A percentile compares a stretch with the other conserved stretches of the same genome.
Evolutionary conservation across 495 filamentous ascomycete species (phyloP).

Genomic region (Penicillium pulvis): DNA sequence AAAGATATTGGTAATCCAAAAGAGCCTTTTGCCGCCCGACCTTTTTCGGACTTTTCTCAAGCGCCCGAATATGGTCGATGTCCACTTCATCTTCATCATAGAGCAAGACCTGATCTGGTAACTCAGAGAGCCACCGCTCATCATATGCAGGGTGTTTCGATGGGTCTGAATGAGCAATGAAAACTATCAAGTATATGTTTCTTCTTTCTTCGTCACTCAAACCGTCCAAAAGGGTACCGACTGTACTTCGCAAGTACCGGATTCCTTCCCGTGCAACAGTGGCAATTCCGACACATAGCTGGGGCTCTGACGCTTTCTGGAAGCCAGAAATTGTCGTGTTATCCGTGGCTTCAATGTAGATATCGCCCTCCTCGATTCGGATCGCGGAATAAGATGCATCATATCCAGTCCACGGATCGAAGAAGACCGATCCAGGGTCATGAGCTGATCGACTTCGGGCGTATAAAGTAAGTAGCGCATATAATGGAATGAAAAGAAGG

Average conservation of each 20-base stretch:
- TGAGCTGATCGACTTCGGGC: slow-evolving; percentile 1
- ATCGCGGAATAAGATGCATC: slow-evolving; percentile 17
- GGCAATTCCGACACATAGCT: slow-evolving; percentile 24
- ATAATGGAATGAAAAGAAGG: slow-evolving; percentile 8
- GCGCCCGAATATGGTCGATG: background rate
- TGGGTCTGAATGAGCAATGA: slow-evolving; percentile 52
- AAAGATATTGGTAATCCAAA: slow-evolving; percentile 17
- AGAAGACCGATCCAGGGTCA: slow-evolving; percentile 21
- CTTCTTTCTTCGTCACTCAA: slow-evolving; percentile 49
- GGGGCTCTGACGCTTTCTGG: slow-evolving; percentile 10
- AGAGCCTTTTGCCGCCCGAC: background rate
- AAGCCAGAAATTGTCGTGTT: background rate
- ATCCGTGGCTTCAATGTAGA: slow-evolving; percentile 10
- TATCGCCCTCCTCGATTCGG: slow-evolving; percentile 10
- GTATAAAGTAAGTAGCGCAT: slow-evolving; percentile 8
- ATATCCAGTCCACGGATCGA: slow-evolving; percentile 15
- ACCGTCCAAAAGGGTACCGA: slow-evolving; percentile 51
- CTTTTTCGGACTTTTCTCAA: background rate
- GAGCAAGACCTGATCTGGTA: slow-evolving; percentile 47
- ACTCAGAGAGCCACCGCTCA: slow-evolving; percentile 45
- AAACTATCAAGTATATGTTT: slow-evolving; percentile 45
- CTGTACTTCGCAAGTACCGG: slow-evolving; percentile 41
- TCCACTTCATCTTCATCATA: slow-evolving; percentile 33
- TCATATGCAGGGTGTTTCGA: slow-evolving; percentile 43
- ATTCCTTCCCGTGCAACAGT: slow-evolving; percentile 20